phyloP scores from a whole-genome alignment of 768 basidiomycete genomes.

The Amanita muscaria region DNA sequence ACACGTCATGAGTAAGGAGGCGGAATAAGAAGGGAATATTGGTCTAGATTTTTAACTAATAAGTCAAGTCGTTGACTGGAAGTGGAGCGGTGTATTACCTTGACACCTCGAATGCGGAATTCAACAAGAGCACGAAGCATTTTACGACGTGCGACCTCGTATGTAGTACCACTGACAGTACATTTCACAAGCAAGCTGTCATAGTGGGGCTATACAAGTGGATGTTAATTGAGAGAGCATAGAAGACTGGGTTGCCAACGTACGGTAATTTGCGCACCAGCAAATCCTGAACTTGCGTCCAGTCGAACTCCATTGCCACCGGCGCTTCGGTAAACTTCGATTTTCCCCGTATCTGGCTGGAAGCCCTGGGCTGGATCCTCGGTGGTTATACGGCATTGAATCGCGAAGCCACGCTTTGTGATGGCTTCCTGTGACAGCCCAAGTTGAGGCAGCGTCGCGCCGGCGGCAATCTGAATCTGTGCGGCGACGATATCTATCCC shows the following conservation, averaged over 20 bases:
- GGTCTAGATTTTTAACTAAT: constrained; percentile 52
- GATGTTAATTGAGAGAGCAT: not conserved
- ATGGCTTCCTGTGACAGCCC: constrained; percentile 95
- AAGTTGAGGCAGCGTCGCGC: constrained; percentile 89
- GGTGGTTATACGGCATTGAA: constrained; percentile 97
- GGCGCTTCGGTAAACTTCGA: constrained; percentile 97
- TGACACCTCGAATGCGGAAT: constrained; percentile 98
- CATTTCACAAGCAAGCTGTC: constrained; percentile 97
- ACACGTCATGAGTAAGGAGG: constrained; percentile 91
- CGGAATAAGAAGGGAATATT: constrained; percentile 99
- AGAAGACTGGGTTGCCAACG: constrained; percentile 7
- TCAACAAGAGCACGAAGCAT: constrained; percentile 99
- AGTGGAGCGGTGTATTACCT: constrained; percentile 36
- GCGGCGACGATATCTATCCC: constrained; percentile 99
- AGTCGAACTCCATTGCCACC: constrained; percentile 98
- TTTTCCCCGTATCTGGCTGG: constrained; percentile 99
- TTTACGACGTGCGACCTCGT: constrained; percentile 96
- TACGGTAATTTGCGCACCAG: constrained; percentile 97
- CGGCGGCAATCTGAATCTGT: constrained; percentile 99
- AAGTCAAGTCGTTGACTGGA: not conserved
- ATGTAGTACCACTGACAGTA: constrained; percentile 91
- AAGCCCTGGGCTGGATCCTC: constrained; percentile 89
- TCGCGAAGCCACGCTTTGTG: constrained; percentile 92
- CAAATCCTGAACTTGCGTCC: constrained; percentile 95
- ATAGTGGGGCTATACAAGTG: constrained; percentile 73